Base-by-base conservation (phyloP, 2,329 filamentous ascomycete species). In the Teratosphaeria viscida region DNA sequence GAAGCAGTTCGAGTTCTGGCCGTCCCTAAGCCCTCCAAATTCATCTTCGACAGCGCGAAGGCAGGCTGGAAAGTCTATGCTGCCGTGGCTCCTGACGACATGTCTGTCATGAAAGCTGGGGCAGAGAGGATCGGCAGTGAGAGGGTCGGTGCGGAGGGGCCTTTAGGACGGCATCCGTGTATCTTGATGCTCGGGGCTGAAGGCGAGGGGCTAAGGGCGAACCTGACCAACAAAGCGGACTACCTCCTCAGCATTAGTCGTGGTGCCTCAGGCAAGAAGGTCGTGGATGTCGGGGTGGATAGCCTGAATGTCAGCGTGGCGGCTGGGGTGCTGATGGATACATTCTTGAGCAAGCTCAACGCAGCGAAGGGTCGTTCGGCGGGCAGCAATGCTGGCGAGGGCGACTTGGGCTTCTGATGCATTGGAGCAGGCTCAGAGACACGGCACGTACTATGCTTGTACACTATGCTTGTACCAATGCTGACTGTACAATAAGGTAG, bases 301-400 rank as follows among this genome's bases (percentile, higher is more conserved):
- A 96, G 91, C 72, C 76, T 99, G 72, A 97, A 99, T 71, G 94
- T 97, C 47, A 90, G 89, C 70, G 92, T 95, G 23, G 92, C 94
- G 1, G 85, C 89, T 6, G 90, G 85, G 0, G 76, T 97, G 55
- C 75, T 97, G 56, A 86, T 86, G 62, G 82, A 86, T 63, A 79
- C 86, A 0, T 90, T 94, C 68, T 56, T 70, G 60, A 59, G 67
- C 35, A 59, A 49, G 53, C 52, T 59, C 43, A 16, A n/a, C 1
- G 43, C n/a, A 10, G n/a, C n/a, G n/a, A 19, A 49, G 43, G 14
- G 19, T 16, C 23, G 23, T 23, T 23, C 23, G 23, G 23, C 23
- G 23, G 43, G 8, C 16, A 49, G 8, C 16, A 23, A 49, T 10
- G 1, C 1, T 16, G 43, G 16, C 43, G 43, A 23, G 43, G 7